Evolutionary conservation across 768 basidiomycete species (phyloP), one percentile per base, ranked within the genome.

Genomic region (Sporobolomyces pararoseus): DNA sequence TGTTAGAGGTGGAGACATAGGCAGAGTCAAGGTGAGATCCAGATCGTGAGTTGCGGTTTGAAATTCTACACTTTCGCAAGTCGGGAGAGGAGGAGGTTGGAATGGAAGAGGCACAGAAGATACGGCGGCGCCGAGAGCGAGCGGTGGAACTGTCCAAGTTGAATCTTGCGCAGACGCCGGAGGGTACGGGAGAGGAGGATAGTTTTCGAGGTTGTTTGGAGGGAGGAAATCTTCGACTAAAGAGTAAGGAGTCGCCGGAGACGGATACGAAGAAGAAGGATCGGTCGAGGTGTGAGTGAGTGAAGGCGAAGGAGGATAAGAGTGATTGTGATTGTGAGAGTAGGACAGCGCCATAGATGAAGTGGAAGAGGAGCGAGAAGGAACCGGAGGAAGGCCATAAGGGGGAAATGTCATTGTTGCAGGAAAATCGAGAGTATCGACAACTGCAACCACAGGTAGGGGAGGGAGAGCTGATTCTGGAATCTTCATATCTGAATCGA

Each of bases 161-260:
- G 35, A 34, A 3, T 42, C 32, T 12, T 34, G 27, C 21, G 34
- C 57, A 27, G 10, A 4, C 9, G 53, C 4, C 14, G 63, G 54
- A 21, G 65, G 65, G 25, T 66, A 66, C 0, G 65, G 65, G 2
- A 61, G 50, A 6, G 65, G 65, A 6, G 65, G 65, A 42, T 66
- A 66, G 29, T 44, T 60, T 29, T 61, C 2, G 4, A 49, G 21
- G 59, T 47, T 5, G 35, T 57, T 16, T 25, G 31, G 47, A 61
- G 59, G 59, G 19, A 49, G 31, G 4, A 61, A 23, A 21, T 50
- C 47, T 35, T 61, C 59, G 59, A 25, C 46, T 4, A 31, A 23
- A 5, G 46, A 49, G 47, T 21, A 61, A 17, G 59, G 59, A 32
- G 59, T 61, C 29, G 47, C 47, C 14, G 59, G 59, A 32, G 59